Base-by-base conservation (phyloP, 176 grass and related monocot genomes). In the Ensete glaucum region DNA sequence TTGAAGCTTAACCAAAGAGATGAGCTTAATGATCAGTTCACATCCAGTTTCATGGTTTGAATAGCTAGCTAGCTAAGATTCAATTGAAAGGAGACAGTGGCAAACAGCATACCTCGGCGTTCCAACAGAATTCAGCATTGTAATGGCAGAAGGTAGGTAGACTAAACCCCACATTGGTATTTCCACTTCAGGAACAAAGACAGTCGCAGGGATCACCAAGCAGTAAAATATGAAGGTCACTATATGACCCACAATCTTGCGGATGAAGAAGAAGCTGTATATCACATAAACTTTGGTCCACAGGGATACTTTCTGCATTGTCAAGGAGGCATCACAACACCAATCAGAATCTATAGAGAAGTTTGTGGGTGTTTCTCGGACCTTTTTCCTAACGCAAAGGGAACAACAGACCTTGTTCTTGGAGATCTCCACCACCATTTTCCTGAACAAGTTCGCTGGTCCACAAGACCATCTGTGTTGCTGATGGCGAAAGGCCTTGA, bases 391-490 rank as follows among this genome's bases (percentile, higher is more conserved):
- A 16, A 34, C 24, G 10, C 56, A 25, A 54, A 4, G 22, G 13
- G 22, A 23, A 0, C 22, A 54, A 73, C 21, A 55, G 52, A 73
- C 71, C 71, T 73, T 73, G 53, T 73, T 73, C 11, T 29, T 73
- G 22, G 23, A 12, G 20, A 73, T 73, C 71, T 73, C 71, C 51
- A 56, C 1, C 10, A 73, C 50, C 71, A 73, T 73, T 55, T 73
- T 73, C 24, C 71, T 25, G 71, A 73, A 73, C 71, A 73, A 73
- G 71, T 73, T 73, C 55, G 71, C 71, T 25, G 71, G 71, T 14
- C 71, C 71, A 54, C 71, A 73, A 16, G 51, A 73, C 71, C 71
- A 73, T 54, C 71, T 73, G 71, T 73, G 71, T 56, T 73, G 71
- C 71, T 73, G 71, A 73, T 55, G 26, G 12, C 71, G 50, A 20